Evolutionary conservation across 305 asterid genomes (phyloP).

Genomic region (Nicotiana rustica): DNA sequence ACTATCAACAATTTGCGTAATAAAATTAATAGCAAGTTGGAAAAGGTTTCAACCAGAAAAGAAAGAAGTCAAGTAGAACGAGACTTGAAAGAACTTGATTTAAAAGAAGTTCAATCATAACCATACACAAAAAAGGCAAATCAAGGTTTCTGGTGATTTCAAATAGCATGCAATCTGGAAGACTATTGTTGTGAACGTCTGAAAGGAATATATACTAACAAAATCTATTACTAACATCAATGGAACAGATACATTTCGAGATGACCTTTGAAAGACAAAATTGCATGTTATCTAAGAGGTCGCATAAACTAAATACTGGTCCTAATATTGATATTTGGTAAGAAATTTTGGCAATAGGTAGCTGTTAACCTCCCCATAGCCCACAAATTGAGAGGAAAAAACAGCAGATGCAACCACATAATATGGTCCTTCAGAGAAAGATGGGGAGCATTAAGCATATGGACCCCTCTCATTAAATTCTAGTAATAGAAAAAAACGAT

Average conservation of each 20-base stretch:
- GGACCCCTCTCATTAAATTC: slow-evolving; percentile 59
- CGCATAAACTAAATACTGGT: background rate
- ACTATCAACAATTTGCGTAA: background rate
- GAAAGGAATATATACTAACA: background rate
- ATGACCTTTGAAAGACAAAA: slow-evolving; percentile 33
- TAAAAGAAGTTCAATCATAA: background rate
- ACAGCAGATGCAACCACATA: slow-evolving; percentile 58
- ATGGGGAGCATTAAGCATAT: slow-evolving; percentile 55
- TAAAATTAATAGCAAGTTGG: background rate
- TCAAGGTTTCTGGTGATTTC: slow-evolving; percentile 20
- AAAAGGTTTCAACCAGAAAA: background rate
- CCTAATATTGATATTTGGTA: slow-evolving; percentile 33
- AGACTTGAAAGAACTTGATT: background rate
- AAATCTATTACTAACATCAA: background rate
- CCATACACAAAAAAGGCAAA: background rate
- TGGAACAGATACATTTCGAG: background rate
- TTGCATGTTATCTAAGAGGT: slow-evolving; percentile 12
- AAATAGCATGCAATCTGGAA: slow-evolving; percentile 14
- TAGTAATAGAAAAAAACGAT: slow-evolving; percentile 51
- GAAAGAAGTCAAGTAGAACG: slow-evolving; percentile 4
- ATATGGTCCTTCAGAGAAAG: slow-evolving; percentile 59
- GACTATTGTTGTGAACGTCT: background rate
- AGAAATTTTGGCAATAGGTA: slow-evolving; percentile 30
- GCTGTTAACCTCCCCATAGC: slow-evolving; percentile 25
- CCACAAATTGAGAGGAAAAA: slow-evolving; percentile 42